Percentiles rank a stretch among this genome's conserved stretches.
phyloP scores from a whole-genome alignment of 2,329 filamentous ascomycete genomes.

The Alternaria sp. region DNA sequence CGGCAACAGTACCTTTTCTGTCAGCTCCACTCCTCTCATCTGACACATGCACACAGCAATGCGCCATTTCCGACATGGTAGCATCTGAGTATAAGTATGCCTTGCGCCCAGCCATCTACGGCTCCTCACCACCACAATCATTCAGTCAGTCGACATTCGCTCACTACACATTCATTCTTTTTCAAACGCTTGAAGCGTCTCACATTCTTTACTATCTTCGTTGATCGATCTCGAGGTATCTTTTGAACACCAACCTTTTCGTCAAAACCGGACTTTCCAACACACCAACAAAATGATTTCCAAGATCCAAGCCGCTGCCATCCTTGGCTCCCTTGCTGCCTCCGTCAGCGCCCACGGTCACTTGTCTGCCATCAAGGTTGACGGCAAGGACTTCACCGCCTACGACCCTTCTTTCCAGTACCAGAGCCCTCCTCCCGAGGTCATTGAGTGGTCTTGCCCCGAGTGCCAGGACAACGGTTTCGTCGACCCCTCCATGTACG shows the following conservation, averaged over 20 bases:
- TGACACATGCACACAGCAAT: constrained; percentile 19
- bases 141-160: constrained; percentile 13
- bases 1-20: constrained; percentile 18
- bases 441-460: constrained; percentile 64
- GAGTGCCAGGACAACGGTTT: constrained; percentile 63
- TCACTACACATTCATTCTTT: constrained; percentile 37
- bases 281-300: constrained; percentile 34
- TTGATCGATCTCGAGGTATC: constrained; percentile 39
- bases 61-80: constrained; percentile 12
- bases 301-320: constrained; percentile 41
- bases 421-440: constrained; percentile 41
- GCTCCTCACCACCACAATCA: constrained; percentile 12
- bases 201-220: constrained; percentile 34
- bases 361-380: constrained; percentile 54
- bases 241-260: constrained; percentile 20
- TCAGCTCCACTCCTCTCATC: constrained; percentile 11
- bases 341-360: constrained; percentile 57
- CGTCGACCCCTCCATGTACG: constrained; percentile 59
- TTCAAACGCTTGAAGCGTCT: constrained; percentile 37
- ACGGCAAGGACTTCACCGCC: constrained; percentile 56
- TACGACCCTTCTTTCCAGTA: constrained; percentile 54
- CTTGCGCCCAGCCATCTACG: background rate
- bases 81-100: constrained; percentile 25
- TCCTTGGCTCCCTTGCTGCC: constrained; percentile 46
- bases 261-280: constrained; percentile 13